Percentiles rank a stretch among this genome's conserved stretches.
Evolutionary conservation across 1,284 basidiomycete genomes (phyloP).

Genomic region (Phylloporus sp.): DNA sequence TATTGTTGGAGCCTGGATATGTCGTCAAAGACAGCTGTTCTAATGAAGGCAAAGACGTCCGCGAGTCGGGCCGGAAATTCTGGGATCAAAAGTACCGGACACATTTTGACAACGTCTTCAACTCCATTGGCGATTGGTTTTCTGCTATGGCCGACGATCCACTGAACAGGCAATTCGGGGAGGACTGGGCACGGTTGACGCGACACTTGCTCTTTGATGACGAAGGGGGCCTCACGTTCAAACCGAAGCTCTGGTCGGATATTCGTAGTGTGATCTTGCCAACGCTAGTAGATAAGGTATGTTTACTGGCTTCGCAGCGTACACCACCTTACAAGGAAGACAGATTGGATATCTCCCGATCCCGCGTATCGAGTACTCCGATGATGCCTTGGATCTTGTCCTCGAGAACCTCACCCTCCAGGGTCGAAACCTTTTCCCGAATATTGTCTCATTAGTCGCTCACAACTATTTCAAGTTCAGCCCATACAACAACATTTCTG

Average conservation of each 20-base stretch:
- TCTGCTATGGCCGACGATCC: slow-evolving; percentile 85
- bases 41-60: slow-evolving; percentile 61
- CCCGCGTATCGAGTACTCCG: slow-evolving; percentile 90
- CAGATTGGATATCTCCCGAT: slow-evolving; percentile 90
- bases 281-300: slow-evolving; percentile 69
- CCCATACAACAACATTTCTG: slow-evolving; percentile 66
- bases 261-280: slow-evolving; percentile 86
- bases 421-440: slow-evolving; percentile 82
- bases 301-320: slow-evolving; percentile 1
- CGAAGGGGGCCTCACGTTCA: slow-evolving; percentile 89
- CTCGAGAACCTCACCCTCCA: slow-evolving; percentile 93
- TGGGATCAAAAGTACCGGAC: slow-evolving; percentile 85
- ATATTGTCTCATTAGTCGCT: slow-evolving; percentile 80
- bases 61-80: slow-evolving; percentile 76
- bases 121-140: slow-evolving; percentile 77
- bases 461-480: slow-evolving; percentile 86
- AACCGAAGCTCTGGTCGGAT: slow-evolving; percentile 87
- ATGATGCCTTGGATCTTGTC: slow-evolving; percentile 84
- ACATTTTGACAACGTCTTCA: slow-evolving; percentile 85
- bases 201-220: slow-evolving; percentile 78
- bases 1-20: slow-evolving; percentile 87
- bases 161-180: slow-evolving; percentile 79
- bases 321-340: background rate
- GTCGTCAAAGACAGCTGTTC: slow-evolving; percentile 82
- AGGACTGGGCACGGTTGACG: slow-evolving; percentile 84